Evolutionary conservation across 1,284 basidiomycete species (phyloP), one percentile per base, ranked within the genome.

Genomic region (Ustilago bromivora): DNA sequence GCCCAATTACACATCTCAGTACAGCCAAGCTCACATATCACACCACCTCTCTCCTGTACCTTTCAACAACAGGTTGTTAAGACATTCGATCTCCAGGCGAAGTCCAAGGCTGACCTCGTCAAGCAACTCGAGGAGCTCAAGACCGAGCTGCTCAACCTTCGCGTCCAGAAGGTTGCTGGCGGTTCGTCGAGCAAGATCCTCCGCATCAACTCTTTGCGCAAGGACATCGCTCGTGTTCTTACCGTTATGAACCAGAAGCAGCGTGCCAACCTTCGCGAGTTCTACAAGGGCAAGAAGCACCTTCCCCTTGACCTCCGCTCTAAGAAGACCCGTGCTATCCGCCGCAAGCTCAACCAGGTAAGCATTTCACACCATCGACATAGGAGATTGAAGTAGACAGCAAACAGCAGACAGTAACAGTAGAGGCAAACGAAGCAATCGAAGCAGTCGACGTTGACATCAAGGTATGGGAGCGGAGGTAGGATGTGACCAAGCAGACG

Each of bases 201-300:
- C 36, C 60, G 71, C 86, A 99, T 96, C 89, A 92, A 93, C 89
- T 91, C 94, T 82, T 94, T 98, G 88, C 96, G 97, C 90, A 99
- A 99, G 90, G 96, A 95, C 82, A 96, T 99, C 86, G 97, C 97
- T 78, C 95, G 97, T 75, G 96, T 99, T 80, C 89, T 98, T 89
- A 99, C 97, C 58, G 95, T 99, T 84, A 96, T 93, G 90, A 98
- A 98, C 93, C 92, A 94, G 88, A 99, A 99, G 90, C 92, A 93
- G 86, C 94, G 97, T 84, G 92, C 94, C 89, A 95, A 96, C 89
- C 91, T 98, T 82, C 94, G 94, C 78, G 96, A 98, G 88, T 94
- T 93, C 90, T 98, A 98, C 93, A 96, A 96, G 90, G 89, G 90
- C 88, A 98, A 98, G 92, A 97, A 96, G 88, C 94, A 94, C 89